Percentiles rank a stretch among this genome's conserved stretches.
Evolutionary conservation across 2,329 filamentous ascomycete genomes (phyloP).

Genomic region (Aspergillus sergii): DNA sequence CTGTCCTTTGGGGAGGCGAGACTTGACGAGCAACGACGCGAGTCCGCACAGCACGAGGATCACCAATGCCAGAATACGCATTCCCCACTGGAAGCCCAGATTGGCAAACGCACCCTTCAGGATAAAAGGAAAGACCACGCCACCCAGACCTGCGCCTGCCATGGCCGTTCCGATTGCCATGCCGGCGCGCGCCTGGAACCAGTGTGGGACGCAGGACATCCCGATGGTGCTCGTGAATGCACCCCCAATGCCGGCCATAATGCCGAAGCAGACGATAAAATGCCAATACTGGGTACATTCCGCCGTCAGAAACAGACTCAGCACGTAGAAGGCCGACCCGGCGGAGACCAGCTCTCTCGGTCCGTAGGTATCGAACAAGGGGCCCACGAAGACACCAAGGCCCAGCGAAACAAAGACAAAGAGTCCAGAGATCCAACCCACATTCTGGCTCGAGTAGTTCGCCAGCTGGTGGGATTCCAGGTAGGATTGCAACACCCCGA

Average conservation of each 20-base stretch:
- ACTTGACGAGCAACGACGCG: slow-evolving; percentile 38
- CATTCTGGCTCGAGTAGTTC: slow-evolving; percentile 45
- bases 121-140: slow-evolving; percentile 42
- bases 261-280: slow-evolving; percentile 47
- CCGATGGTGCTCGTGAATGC: slow-evolving; percentile 43
- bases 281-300: slow-evolving; percentile 54
- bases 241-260: slow-evolving; percentile 40
- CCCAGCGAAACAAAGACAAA: slow-evolving; percentile 51
- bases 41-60: slow-evolving; percentile 35
- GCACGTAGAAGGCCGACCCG: slow-evolving; percentile 43
- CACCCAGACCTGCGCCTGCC: slow-evolving; percentile 42
- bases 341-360: slow-evolving; percentile 45
- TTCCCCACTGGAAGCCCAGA: slow-evolving; percentile 44
- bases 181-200: slow-evolving; percentile 44
- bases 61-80: slow-evolving; percentile 41
- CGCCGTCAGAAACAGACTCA: slow-evolving; percentile 49
- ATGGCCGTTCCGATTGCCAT: slow-evolving; percentile 46
- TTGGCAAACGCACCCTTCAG: slow-evolving; percentile 35
- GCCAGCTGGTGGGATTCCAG: slow-evolving; percentile 50
- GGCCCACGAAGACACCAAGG: slow-evolving; percentile 52
- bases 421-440: slow-evolving; percentile 55
- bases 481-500: slow-evolving; percentile 54
- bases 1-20: slow-evolving; percentile 38
- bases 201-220: slow-evolving; percentile 44
- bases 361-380: slow-evolving; percentile 54